A percentile compares a stretch with the other conserved stretches of the same genome.
Evolutionary conservation across 805 yeast genomes (phyloP).

Genomic region (Saturnispora serradocipensis): DNA sequence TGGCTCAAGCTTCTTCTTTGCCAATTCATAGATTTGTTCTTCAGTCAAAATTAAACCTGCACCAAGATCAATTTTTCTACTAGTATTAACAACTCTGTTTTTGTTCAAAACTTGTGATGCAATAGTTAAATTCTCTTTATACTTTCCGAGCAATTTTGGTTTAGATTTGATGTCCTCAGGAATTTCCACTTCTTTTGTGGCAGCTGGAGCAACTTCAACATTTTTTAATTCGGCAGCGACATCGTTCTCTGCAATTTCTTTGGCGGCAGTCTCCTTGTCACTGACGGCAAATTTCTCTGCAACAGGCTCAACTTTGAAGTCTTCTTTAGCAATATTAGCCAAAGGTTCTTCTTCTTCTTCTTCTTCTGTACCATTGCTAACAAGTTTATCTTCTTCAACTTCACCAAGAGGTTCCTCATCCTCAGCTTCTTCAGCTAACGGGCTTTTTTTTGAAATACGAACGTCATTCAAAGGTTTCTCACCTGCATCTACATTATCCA

Average conservation of each 20-base stretch:
- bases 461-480: slow-evolving; percentile 7
- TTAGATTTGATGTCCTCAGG: slow-evolving; percentile 28
- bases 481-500: slow-evolving; percentile 8
- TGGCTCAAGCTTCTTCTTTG: slow-evolving; percentile 47
- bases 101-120: slow-evolving; percentile 39
- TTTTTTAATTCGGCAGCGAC: slow-evolving; percentile 5
- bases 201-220: slow-evolving; percentile 6
- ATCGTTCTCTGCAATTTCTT: slow-evolving; percentile 5
- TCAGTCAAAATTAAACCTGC: slow-evolving; percentile 47
- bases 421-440: neutral
- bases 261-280: slow-evolving; percentile 6
- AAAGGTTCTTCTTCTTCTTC: slow-evolving; percentile 13
- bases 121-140: slow-evolving; percentile 39
- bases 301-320: neutral
- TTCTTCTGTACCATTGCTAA: slow-evolving; percentile 8
- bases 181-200: slow-evolving; percentile 20
- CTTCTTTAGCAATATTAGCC: slow-evolving; percentile 6
- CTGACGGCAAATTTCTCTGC: slow-evolving; percentile 11
- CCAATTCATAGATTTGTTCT: slow-evolving; percentile 46
- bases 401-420: neutral
- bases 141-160: slow-evolving; percentile 39
- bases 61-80: slow-evolving; percentile 42
- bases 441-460: neutral
- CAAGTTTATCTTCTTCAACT: slow-evolving; percentile 7
- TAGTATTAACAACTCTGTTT: slow-evolving; percentile 37